phyloP scores from a whole-genome alignment of 1,284 basidiomycete genomes.

The Malassezia sp. region DNA sequence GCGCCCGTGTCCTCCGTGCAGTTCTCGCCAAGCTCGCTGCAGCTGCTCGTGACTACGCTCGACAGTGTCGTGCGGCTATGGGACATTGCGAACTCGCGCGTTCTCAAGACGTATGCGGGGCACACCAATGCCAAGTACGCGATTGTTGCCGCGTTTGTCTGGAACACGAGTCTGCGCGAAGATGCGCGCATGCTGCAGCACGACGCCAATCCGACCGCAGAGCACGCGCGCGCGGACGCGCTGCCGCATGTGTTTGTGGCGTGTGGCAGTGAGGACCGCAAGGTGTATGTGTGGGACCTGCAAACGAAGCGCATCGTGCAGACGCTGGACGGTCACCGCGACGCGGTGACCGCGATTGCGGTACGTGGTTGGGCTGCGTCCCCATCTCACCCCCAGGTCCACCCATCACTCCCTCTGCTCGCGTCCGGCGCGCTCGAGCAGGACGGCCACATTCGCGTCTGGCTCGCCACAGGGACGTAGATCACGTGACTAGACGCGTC shows the following conservation, averaged over 20 bases:
- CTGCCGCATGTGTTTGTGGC: slow-evolving; percentile 51
- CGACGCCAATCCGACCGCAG: not conserved
- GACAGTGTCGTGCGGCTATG: slow-evolving; percentile 86
- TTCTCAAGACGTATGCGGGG: slow-evolving; percentile 80
- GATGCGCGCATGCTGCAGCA: too few relatives aligned
- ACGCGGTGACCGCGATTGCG: slow-evolving; percentile 18
- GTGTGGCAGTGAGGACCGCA: slow-evolving; percentile 79
- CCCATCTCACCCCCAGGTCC: slow-evolving; percentile 11
- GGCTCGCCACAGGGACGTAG: too few relatives aligned
- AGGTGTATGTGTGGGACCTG: slow-evolving; percentile 78
- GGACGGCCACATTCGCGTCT: slow-evolving; percentile 27
- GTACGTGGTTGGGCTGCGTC: slow-evolving; percentile 5
- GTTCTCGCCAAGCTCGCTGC: slow-evolving; percentile 83
- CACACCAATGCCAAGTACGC: slow-evolving; percentile 69
- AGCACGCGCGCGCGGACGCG: slow-evolving; percentile 15
- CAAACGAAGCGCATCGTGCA: slow-evolving; percentile 68
- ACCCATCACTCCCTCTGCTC: slow-evolving; percentile 26
- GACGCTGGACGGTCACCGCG: slow-evolving; percentile 66
- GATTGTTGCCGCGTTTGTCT: slow-evolving; percentile 25
- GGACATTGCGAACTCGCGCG: slow-evolving; percentile 81
- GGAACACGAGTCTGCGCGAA: not conserved
- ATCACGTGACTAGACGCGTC: slow-evolving; percentile 15
- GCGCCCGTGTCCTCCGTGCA: slow-evolving; percentile 74
- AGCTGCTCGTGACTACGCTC: slow-evolving; percentile 75
- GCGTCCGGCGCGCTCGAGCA: slow-evolving; percentile 31